Conservation (phyloP, 257 asterid genomes). For the Penstemon eatonii region DNA sequence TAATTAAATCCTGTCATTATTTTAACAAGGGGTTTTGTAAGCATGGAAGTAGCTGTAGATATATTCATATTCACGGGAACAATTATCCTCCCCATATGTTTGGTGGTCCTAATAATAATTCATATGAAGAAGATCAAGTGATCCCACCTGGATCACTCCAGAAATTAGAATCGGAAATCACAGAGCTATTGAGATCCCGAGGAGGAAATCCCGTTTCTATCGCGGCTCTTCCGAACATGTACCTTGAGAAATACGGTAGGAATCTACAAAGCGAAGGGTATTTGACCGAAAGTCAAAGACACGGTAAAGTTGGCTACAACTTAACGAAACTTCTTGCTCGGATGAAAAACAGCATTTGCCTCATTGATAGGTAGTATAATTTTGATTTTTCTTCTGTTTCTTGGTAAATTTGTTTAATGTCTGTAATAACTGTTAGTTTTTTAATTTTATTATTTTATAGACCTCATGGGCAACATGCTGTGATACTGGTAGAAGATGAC, state of each 20-base stretch:
- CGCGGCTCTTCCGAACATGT: constrained; percentile 82
- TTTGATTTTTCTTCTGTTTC: neutral
- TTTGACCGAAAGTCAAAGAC: constrained; percentile 88
- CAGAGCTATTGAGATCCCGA: constrained; percentile 64
- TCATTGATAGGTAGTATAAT: constrained; percentile 64
- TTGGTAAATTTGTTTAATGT: neutral
- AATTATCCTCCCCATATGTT: constrained; percentile 35
- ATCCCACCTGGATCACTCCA: constrained; percentile 64
- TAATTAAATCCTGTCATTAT: constrained; percentile 66
- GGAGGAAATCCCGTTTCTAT: constrained; percentile 76
- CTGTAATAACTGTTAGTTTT: neutral
- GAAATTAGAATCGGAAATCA: constrained; percentile 63
- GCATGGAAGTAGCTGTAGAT: constrained; percentile 85
- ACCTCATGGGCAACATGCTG: constrained; percentile 93
- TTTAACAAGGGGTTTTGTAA: constrained; percentile 78
- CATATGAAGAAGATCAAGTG: constrained; percentile 55
- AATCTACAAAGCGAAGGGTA: constrained; percentile 83
- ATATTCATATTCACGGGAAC: constrained; percentile 61
- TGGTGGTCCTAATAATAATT: constrained; percentile 35
- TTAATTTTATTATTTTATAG: constrained; percentile 38
- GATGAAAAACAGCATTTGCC: constrained; percentile 59
- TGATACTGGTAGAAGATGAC: constrained; percentile 75
- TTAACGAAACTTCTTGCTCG: constrained; percentile 85
- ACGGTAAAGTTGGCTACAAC: constrained; percentile 81
- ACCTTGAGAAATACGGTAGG: constrained; percentile 64